These are phyloP conservation scores for Aureobasidium subglaciale DNA, from an alignment of 2,329 filamentous ascomycete species.

Conservation along the genomic window DNA sequence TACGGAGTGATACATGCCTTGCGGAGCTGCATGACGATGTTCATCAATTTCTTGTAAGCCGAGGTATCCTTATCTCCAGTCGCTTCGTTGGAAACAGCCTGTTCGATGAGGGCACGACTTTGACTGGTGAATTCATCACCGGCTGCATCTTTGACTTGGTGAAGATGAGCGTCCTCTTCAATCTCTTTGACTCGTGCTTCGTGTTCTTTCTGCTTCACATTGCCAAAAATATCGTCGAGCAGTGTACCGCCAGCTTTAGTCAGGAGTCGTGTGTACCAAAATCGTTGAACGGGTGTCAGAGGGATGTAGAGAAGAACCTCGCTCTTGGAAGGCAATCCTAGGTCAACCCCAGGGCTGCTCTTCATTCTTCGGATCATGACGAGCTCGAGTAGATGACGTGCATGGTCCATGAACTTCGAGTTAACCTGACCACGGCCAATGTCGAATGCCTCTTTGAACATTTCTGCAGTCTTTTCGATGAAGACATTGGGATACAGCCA, in stretches of 20 bases:
- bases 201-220: conserved; percentile 39
- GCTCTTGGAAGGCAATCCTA: conserved; percentile 50
- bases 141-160: conserved; percentile 25
- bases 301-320: conserved; percentile 53
- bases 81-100: conserved; percentile 31
- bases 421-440: conserved; percentile 48
- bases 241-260: conserved; percentile 47
- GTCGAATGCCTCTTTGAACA: conserved; percentile 52
- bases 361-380: conserved; percentile 57
- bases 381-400: conserved; percentile 46
- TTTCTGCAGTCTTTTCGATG: conserved; percentile 39
- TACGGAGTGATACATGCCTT: conserved; percentile 52
- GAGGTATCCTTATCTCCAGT: conserved; percentile 15
- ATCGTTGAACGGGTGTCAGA: conserved; percentile 50
- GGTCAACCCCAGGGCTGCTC: conserved; percentile 45
- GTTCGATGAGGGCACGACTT: conserved; percentile 37
- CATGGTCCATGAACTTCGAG: conserved; percentile 45
- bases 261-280: conserved; percentile 52
- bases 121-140: conserved; percentile 40
- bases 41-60: conserved; percentile 41
- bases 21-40: conserved; percentile 49
- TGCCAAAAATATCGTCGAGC: conserved; percentile 47
- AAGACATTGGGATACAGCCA: conserved; percentile 56
- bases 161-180: conserved; percentile 26
- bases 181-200: conserved; percentile 31